phyloP scores from a whole-genome alignment of 1,284 basidiomycete species.

The Cutaneotrichosporon sp. region DNA sequence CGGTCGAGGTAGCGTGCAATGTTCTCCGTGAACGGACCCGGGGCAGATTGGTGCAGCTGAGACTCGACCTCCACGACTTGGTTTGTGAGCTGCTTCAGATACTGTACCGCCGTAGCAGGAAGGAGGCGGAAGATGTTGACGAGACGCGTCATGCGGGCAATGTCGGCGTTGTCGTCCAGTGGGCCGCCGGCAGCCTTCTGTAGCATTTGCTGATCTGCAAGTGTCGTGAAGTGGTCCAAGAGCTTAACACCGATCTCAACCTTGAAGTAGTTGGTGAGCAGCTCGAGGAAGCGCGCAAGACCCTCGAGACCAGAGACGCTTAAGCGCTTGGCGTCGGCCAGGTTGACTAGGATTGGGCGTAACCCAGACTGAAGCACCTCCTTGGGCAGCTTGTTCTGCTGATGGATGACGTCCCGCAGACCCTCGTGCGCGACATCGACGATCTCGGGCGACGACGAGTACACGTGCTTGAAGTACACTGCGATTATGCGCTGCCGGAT shows the following conservation, averaged over 20 bases:
- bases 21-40: slow-evolving; percentile 90
- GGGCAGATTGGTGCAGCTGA: slow-evolving; percentile 80
- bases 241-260: slow-evolving; percentile 98
- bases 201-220: slow-evolving; percentile 75
- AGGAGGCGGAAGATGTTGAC: slow-evolving; percentile 97
- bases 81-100: slow-evolving; percentile 79
- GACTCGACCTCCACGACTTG: slow-evolving; percentile 91
- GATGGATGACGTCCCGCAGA: slow-evolving; percentile 78
- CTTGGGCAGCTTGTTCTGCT: slow-evolving; percentile 89
- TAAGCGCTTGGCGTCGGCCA: slow-evolving; percentile 91
- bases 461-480: slow-evolving; percentile 98
- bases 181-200: slow-evolving; percentile 70
- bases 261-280: slow-evolving; percentile 99
- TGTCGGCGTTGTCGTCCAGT: slow-evolving; percentile 80
- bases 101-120: slow-evolving; percentile 86
- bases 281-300: slow-evolving; percentile 86
- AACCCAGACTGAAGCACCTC: slow-evolving; percentile 92
- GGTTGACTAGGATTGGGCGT: slow-evolving; percentile 94
- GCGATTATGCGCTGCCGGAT: slow-evolving; percentile 86
- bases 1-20: slow-evolving; percentile 86
- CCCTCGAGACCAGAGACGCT: slow-evolving; percentile 95
- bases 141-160: slow-evolving; percentile 86
- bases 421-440: slow-evolving; percentile 95
- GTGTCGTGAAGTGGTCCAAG: slow-evolving; percentile 87
- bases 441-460: slow-evolving; percentile 86